Conservation (phyloP, 2,329 filamentous ascomycete genomes). For the Fusarium torreyae region DNA sequence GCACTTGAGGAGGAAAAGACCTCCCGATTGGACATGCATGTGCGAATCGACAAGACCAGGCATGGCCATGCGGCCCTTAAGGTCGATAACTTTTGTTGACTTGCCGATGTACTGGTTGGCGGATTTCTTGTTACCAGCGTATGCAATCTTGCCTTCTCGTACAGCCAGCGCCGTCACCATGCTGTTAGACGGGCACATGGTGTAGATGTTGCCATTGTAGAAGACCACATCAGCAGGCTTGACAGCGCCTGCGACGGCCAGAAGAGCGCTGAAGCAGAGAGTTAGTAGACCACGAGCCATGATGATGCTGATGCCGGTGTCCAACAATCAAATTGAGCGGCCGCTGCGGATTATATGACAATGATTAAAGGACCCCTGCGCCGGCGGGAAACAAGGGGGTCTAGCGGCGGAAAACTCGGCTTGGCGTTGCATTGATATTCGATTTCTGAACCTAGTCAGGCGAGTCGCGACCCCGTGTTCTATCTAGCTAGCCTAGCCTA, state of each 20-base stretch:
- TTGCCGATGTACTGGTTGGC: conserved; percentile 44
- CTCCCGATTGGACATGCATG: conserved; percentile 48
- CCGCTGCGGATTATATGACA: background rate
- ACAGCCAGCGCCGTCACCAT: conserved; percentile 43
- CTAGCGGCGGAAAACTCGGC: background rate
- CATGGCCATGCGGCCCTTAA: conserved; percentile 51
- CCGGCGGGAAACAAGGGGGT: background rate
- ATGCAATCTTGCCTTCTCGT: conserved; percentile 42
- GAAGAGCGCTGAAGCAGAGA: conserved; percentile 33
- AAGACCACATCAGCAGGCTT: conserved; percentile 46
- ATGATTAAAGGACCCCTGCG: background rate
- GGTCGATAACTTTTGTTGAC: conserved; percentile 46
- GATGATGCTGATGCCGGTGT: background rate
- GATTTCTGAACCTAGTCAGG: background rate
- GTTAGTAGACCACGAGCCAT: conserved; percentile 39
- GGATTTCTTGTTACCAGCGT: conserved; percentile 37
- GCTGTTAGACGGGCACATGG: conserved; percentile 34
- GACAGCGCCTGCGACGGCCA: conserved; percentile 20
- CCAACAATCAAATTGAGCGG: background rate
- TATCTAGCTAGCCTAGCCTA: no score
- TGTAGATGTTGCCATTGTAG: conserved; percentile 50
- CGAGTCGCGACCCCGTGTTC: background rate
- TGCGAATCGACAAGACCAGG: conserved; percentile 50
- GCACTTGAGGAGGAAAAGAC: conserved; percentile 47
- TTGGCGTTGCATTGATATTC: conserved; percentile 1